Base-by-base conservation (phyloP, 2,329 filamentous ascomycete species). In the Akanthomyces lecanii region DNA sequence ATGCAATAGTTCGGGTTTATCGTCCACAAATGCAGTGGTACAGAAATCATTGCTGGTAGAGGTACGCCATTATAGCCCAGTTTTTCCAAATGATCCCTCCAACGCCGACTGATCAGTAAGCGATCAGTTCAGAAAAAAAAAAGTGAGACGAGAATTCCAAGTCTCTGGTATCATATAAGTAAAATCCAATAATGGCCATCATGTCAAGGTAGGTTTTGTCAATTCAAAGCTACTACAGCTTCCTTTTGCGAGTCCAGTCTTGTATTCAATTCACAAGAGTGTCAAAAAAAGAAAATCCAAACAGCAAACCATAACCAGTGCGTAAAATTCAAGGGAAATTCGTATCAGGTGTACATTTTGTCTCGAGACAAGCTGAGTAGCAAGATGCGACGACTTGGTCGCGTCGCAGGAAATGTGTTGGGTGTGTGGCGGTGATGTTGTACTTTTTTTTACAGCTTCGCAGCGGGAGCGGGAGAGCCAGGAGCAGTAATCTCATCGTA, bases 401-500 rank as follows among this genome's bases (percentile, higher is more conserved):
- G 36, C 28, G 38, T 23, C 12, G 45, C 14, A 12, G 25, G 7
- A 16, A 14, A 36, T 44, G 30, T 38, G 4, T 38, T 50, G 21
- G 16, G 21, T 21, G 21, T 16, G 16, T 42, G 50, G 11, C 42
- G 18, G 23, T 25, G 60, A 21, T 30, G 25, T 10, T 12, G 23
- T 55, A 28, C 21, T 47, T 55, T 16, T 21, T 68, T 54, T 79
- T 76, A 89, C 74, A 89, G 75, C 77, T 89, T 89, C n/a, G 87
- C 85, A 65, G 85, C 86, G 63, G 82, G 79, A 51, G 72, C 75
- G 7, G 86, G 82, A 64, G 81, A 77, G 66, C 89, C 89, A 63
- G 90, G 83, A 65, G 86, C 85, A 21, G 91, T 93, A 73, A 96
- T 95, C 76, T 95, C 91, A 70, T 94, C 91, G 78, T 96, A 96